A percentile compares a stretch with the other conserved stretches of the same genome.
Conservation (phyloP, 1,284 basidiomycete species). For the Papiliotrema nemorosa region DNA sequence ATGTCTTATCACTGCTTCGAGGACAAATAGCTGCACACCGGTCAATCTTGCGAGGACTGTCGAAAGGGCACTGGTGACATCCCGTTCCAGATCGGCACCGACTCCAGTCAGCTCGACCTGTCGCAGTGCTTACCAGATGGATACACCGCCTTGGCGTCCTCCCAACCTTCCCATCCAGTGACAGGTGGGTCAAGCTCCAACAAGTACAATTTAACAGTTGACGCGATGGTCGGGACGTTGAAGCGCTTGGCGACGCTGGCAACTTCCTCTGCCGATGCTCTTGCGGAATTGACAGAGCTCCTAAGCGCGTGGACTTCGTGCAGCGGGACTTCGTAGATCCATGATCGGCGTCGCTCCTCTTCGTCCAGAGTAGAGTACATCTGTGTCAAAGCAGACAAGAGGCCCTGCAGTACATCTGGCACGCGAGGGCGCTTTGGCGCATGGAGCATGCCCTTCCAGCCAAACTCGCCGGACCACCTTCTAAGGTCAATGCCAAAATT, state of each 20-base stretch:
- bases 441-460: conserved; percentile 46
- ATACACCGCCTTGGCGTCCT: conserved; percentile 78
- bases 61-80: conserved; percentile 63
- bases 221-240: conserved; percentile 80
- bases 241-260: conserved; percentile 67
- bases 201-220: conserved; percentile 73
- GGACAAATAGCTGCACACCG: conserved; percentile 72
- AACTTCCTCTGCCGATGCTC: conserved; percentile 60
- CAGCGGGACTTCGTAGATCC: conserved; percentile 87
- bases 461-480: conserved; percentile 72
- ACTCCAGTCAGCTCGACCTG: conserved; percentile 44
- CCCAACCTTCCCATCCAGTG: conserved; percentile 79
- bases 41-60: conserved; percentile 69
- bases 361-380: conserved; percentile 63
- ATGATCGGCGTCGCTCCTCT: conserved; percentile 82
- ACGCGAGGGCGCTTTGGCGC: conserved; percentile 56
- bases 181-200: conserved; percentile 77
- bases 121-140: conserved; percentile 56
- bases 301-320: conserved; percentile 75
- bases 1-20: conserved; percentile 76
- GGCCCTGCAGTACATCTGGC: conserved; percentile 69
- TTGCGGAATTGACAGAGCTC: conserved; percentile 70
- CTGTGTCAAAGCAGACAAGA: conserved; percentile 63
- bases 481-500: conserved; percentile 84
- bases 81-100: conserved; percentile 60